Percentiles rank a stretch among this genome's conserved stretches.
These are phyloP conservation scores for Rutstroemia sp. DNA, from an alignment of 2,329 filamentous ascomycete genomes.

Conservation along the genomic window DNA sequence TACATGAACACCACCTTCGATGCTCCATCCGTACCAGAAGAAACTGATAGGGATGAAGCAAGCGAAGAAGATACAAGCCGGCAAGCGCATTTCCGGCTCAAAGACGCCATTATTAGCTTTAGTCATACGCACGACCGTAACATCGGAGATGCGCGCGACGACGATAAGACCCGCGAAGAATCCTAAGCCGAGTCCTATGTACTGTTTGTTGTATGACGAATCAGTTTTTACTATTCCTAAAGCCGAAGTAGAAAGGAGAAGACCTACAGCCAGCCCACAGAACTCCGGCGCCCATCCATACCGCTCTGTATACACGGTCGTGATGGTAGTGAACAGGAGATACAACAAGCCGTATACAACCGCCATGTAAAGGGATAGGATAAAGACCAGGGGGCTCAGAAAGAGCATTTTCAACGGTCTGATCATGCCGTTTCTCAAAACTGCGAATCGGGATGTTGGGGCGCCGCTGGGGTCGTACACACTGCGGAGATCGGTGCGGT, in stretches of 20 bases:
- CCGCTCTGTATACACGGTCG: constrained; percentile 38
- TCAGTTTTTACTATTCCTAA: neutral
- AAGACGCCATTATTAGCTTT: constrained; percentile 33
- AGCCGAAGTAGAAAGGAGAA: neutral
- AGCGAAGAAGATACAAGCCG: constrained; percentile 39
- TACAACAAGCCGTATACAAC: constrained; percentile 48
- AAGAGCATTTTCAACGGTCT: constrained; percentile 41
- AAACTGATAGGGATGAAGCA: constrained; percentile 39
- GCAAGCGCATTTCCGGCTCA: constrained; percentile 27
- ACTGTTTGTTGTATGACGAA: constrained; percentile 17
- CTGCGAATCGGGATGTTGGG: constrained; percentile 20
- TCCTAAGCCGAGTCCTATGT: constrained; percentile 38
- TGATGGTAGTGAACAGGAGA: constrained; percentile 39
- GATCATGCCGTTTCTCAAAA: constrained; percentile 36
- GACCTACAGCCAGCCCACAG: constrained; percentile 31
- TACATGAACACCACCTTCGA: constrained; percentile 32
- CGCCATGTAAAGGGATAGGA: constrained; percentile 43
- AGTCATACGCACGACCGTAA: constrained; percentile 39
- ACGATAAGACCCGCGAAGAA: constrained; percentile 33
- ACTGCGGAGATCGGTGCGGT: constrained; percentile 34
- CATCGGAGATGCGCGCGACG: constrained; percentile 39
- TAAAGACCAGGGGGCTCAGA: constrained; percentile 32
- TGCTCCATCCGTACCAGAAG: constrained; percentile 46
- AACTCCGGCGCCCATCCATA: constrained; percentile 37
- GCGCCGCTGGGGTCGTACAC: constrained; percentile 35